Evolutionary conservation across 2,329 filamentous ascomycete genomes (phyloP).

Genomic region (Didymella lethalis): DNA sequence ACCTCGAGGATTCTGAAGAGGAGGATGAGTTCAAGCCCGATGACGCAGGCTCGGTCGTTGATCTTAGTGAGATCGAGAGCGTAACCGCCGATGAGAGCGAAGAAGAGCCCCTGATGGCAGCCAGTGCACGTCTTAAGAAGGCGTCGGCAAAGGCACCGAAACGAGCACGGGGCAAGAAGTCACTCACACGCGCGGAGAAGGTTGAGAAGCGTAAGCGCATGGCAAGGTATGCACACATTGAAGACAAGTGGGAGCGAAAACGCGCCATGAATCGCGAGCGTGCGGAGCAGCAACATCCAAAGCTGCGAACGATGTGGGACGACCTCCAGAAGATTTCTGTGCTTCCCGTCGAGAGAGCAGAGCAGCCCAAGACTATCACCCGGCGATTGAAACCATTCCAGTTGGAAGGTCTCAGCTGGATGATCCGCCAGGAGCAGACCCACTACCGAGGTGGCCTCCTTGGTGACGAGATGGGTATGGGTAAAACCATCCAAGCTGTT

Average conservation of each 20-base stretch:
- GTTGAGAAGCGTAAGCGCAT: slow-evolving; percentile 29
- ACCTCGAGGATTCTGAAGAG: slow-evolving; percentile 36
- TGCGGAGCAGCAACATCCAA: slow-evolving; percentile 79
- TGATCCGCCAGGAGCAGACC: slow-evolving; percentile 86
- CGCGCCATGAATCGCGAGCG: slow-evolving; percentile 66
- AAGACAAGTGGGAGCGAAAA: slow-evolving; percentile 53
- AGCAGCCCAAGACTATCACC: slow-evolving; percentile 79
- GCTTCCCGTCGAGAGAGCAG: slow-evolving; percentile 69
- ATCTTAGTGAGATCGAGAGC: slow-evolving; percentile 26
- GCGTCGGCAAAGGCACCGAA: slow-evolving; percentile 20
- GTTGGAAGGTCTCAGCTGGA: slow-evolving; percentile 92
- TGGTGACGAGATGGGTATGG: slow-evolving; percentile 98
- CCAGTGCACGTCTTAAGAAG: slow-evolving; percentile 31
- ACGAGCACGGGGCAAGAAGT: slow-evolving; percentile 36
- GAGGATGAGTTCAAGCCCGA: slow-evolving; percentile 40
- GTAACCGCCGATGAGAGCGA: slow-evolving; percentile 38
- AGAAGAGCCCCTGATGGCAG: slow-evolving; percentile 36
- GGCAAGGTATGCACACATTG: slow-evolving; percentile 45
- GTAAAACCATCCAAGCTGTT: slow-evolving; percentile 97
- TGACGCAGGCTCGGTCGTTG: slow-evolving; percentile 31
- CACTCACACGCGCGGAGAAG: slow-evolving; percentile 35
- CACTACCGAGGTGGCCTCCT: slow-evolving; percentile 88
- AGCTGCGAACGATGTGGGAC: slow-evolving; percentile 84
- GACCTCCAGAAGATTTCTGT: slow-evolving; percentile 73
- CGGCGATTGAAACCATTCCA: slow-evolving; percentile 92